These are phyloP conservation scores for Colletotrichum sp. DNA, from an alignment of 2,329 filamentous ascomycete species.

Conservation along the genomic window DNA sequence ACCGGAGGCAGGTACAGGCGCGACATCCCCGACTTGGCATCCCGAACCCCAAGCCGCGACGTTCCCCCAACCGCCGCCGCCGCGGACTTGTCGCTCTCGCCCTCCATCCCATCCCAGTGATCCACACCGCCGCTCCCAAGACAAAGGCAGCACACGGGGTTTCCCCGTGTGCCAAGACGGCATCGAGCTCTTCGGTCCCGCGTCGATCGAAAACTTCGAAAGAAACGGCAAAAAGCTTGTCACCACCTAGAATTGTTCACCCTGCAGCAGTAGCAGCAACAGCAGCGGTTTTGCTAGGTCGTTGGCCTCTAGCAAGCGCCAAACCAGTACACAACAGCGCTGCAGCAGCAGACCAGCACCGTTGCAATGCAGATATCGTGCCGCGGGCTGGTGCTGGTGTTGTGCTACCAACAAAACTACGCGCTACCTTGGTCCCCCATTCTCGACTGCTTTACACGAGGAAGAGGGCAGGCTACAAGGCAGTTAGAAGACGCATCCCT, in stretches of 20 bases:
- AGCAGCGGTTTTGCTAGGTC: not conserved
- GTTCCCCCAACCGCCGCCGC: not conserved
- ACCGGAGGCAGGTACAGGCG: not conserved
- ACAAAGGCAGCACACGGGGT: not conserved
- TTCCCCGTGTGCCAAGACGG: not conserved
- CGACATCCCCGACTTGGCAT: not conserved
- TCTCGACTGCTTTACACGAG: not conserved
- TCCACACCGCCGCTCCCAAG: constrained; percentile 6
- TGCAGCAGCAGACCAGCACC: not conserved
- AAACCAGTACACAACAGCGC: not conserved
- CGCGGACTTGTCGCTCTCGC: not conserved
- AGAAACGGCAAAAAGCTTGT: not conserved
- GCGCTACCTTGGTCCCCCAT: not conserved
- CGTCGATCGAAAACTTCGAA: not conserved
- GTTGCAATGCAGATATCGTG: not conserved
- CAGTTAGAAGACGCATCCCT: not conserved
- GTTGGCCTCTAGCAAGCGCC: not conserved
- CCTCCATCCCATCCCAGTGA: not conserved
- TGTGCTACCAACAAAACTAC: not conserved
- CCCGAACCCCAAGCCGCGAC: not conserved
- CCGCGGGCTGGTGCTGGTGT: not conserved
- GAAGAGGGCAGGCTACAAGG: not conserved
- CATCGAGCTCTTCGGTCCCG: not conserved
- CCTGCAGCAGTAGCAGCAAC: not conserved
- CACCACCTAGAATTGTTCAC: not conserved